Base-by-base conservation (phyloP, 2,329 filamentous ascomycete genomes). In the Paradendryphiella salina region DNA sequence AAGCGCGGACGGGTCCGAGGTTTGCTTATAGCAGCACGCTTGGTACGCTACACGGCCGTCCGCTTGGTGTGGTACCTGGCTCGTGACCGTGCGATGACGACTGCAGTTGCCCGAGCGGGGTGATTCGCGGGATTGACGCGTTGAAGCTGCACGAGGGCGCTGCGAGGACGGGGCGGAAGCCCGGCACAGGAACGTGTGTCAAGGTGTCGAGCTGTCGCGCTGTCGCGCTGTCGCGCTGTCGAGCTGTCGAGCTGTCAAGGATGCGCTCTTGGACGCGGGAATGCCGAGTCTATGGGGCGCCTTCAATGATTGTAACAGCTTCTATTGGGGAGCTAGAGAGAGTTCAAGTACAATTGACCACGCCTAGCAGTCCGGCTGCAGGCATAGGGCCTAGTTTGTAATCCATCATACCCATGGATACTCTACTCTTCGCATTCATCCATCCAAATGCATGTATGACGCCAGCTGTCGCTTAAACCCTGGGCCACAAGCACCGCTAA, bases 401-500 rank as follows among this genome's bases (percentile, higher is more conserved):
- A 15, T 18, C n/a, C 52, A 55, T 51, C 35, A 35, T 33, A 28
- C 32, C 36, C 17, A 52, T 39, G 31, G 40, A 36, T 15, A 20
- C 34, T 28, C 36, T 23, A 26, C 35, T 17, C 34, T 29, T 47
- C 37, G 32, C 38, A 41, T 45, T 15, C 46, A 38, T 39, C 37
- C 32, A 46, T 38, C 4, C 26, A 46, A 41, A 39, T 55, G 44
- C 49, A 46, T 37, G 44, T 56, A 56, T 56, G 53, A 56, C 53
- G 53, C 37, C 41, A 38, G 33, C 26, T 37, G 40, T 53, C 50
- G 52, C 52, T 48, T 52, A 41, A 15, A 39, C 46, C 46, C 53
- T 33, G 34, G 53, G 13, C 1, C 3, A 5, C 3, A 1, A 6
- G 5, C 18, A n/a, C 23, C 39, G 41, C 53, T 48, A 50, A 32